Base-by-base conservation (phyloP, 345 rosid genomes). In the Acer yangbiense region DNA sequence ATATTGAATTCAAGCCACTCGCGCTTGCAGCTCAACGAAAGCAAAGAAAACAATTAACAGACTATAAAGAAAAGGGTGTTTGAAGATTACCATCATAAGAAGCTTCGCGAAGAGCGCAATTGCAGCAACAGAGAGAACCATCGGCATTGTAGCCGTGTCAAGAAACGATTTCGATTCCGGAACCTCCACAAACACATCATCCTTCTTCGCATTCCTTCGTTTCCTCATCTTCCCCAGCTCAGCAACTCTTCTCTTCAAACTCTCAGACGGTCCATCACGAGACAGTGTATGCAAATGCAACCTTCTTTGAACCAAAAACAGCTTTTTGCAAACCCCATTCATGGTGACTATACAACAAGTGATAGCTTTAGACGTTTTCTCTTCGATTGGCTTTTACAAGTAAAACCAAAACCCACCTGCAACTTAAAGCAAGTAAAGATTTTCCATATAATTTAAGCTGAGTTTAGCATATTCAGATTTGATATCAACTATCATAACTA, bases 81-180 rank as follows among this genome's bases (percentile, higher is more conserved):
- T 13, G 43, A 16, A 68, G 75, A 78, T 73, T 83, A 92, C 98
- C 98, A 90, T 91, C 98, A 93, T 95, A 63, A 95, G 90, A 57
- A 92, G 85, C 88, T 93, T 93, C 0, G 90, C 94, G 65, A 93
- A 82, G 71, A 89, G 89, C 18, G 92, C 97, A 46, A 88, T 82
- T 69, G 91, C 97, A 41, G 87, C 92, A 29, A 84, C 89, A 23
- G 92, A 77, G 44, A 95, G 92, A 79, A 78, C 25, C 98, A 93
- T 90, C 5, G 97, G 94, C 91, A 89, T 62, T 9, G 97, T 83
- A 18, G 97, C 93, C 14, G 95, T 92, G 79, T 95, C 98, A 20
- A 93, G 86, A 54, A 77, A 92, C 0, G 90, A 74, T 76, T 75
- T 83, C 4, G 98, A 89, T 61, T 89, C 96, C 0, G 99, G 98